Evolutionary conservation across 345 rosid genomes (phyloP), one percentile per base, ranked within the genome.

Genomic region (Aurinia saxatilis): DNA sequence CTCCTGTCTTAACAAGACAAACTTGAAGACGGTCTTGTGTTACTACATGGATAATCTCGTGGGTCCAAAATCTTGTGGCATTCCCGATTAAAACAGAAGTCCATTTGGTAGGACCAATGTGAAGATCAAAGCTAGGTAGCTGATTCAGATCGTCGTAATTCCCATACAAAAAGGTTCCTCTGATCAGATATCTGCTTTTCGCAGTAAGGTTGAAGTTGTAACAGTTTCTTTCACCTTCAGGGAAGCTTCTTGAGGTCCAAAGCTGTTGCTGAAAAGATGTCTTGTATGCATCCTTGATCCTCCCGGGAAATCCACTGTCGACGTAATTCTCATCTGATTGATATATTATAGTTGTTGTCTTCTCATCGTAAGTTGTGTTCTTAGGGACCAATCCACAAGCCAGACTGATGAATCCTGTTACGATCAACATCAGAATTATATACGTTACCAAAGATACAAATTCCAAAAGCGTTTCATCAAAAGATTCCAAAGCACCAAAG

Each of bases 111-210:
- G 47, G 25, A 37, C 67, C 67, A n/a, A 63, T 29, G 11, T 21
- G 7, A 12, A 63, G 27, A 37, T 63, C 67, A 15, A 63, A 63
- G 7, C 19, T 36, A 2, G 67, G 67, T 5, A 5, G 7, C 1
- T 23, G 3, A 29, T 38, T 38, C 10, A 8, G 0, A 21, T 11
- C 49, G 4, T 63, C 67, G 2, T 63, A 63, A 15, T 63, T 50
- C 23, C 67, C 67, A 63, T 63, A 63, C 11, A 63, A 1, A 41
- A 63, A 63, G 6, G 15, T 9, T 14, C 47, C 67, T 48, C 48
- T 16, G 0, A 63, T 37, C 5, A 63, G 16, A 15, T 63, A 63
- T 44, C 15, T 59, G 0, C 13, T 8, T 2, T 11, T 31, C 27
- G 6, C 6, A 5, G 51, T 29, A 7, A 59, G 64, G 37, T 50